phyloP scores from a whole-genome alignment of 805 yeast species.

The Kluyveromyces nonfermentans region DNA sequence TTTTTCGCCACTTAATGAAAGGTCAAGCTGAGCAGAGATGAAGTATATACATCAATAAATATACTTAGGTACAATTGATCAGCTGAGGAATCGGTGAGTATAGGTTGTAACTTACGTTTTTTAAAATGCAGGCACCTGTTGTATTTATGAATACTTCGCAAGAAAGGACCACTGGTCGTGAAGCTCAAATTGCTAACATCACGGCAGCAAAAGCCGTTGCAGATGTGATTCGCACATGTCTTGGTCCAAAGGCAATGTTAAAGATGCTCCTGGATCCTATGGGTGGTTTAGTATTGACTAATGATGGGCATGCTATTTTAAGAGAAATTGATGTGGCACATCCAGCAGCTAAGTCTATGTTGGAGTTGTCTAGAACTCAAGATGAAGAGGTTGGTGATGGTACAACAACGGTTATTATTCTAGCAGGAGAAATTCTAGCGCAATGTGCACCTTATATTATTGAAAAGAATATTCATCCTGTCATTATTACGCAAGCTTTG shows the following conservation, averaged over 20 bases:
- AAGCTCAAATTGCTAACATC: conserved; percentile 93
- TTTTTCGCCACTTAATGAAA: not conserved
- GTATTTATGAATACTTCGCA: conserved; percentile 79
- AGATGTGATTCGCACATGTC: conserved; percentile 93
- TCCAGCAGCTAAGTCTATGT: conserved; percentile 98
- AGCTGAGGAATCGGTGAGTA: not conserved
- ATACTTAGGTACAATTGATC: not conserved
- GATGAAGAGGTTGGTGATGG: conserved; percentile 99
- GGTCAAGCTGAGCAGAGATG: not conserved
- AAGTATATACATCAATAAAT: no score
- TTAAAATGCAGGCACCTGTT: conserved; percentile 70
- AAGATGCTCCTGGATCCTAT: conserved; percentile 93
- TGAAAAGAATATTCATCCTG: conserved; percentile 95
- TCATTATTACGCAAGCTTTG: conserved; percentile 87
- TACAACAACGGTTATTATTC: conserved; percentile 91
- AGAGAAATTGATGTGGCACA: conserved; percentile 96
- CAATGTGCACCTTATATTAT: conserved; percentile 84
- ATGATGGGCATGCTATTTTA: conserved; percentile 97
- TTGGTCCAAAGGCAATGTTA: conserved; percentile 98
- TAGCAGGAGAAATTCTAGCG: conserved; percentile 95
- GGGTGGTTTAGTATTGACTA: conserved; percentile 92
- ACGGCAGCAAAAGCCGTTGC: conserved; percentile 99
- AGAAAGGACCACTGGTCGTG: conserved; percentile 92
- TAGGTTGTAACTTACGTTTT: not conserved
- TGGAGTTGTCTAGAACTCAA: conserved; percentile 92